phyloP scores from a whole-genome alignment of 768 basidiomycete species.

The Naganishia onofrii region DNA sequence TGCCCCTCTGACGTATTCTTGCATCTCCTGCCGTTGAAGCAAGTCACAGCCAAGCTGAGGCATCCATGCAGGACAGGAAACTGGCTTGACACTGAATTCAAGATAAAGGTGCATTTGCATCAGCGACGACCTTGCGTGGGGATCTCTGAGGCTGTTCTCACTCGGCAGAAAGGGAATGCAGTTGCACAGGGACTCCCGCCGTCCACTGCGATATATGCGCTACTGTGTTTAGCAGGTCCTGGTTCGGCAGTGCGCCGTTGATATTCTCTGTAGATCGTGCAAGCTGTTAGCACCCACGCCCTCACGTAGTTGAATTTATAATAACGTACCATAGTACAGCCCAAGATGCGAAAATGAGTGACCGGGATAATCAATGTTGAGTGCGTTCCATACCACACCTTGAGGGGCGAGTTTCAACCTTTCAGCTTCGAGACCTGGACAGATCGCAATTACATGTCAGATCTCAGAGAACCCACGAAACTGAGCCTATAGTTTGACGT shows the following conservation, averaged over 20 bases:
- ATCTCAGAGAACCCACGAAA: too few relatives aligned
- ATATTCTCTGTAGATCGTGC: constrained; percentile 69
- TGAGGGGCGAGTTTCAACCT: constrained; percentile 62
- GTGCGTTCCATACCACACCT: constrained; percentile 91
- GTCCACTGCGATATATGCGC: constrained; percentile 67
- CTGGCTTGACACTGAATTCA: background rate
- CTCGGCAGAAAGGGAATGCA: constrained; percentile 68
- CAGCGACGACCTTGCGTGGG: too few relatives aligned
- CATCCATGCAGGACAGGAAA: constrained; percentile 11
- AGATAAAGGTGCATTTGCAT: background rate
- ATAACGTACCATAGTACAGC: constrained; percentile 76
- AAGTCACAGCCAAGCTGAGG: constrained; percentile 1
- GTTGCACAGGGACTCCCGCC: constrained; percentile 69
- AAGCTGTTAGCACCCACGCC: background rate
- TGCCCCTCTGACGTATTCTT: constrained; percentile 55
- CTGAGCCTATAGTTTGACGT: background rate
- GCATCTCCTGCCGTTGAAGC: constrained; percentile 1
- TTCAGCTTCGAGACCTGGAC: constrained; percentile 65
- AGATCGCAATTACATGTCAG: background rate
- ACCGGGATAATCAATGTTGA: constrained; percentile 91
- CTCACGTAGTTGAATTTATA: background rate
- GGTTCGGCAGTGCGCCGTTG: constrained; percentile 92
- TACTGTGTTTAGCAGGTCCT: constrained; percentile 85
- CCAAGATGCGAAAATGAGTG: constrained; percentile 96
- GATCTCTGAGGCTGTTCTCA: background rate